Evolutionary conservation across 129 eudicot species (phyloP).

Genomic region (Helianthus tuberosus): DNA sequence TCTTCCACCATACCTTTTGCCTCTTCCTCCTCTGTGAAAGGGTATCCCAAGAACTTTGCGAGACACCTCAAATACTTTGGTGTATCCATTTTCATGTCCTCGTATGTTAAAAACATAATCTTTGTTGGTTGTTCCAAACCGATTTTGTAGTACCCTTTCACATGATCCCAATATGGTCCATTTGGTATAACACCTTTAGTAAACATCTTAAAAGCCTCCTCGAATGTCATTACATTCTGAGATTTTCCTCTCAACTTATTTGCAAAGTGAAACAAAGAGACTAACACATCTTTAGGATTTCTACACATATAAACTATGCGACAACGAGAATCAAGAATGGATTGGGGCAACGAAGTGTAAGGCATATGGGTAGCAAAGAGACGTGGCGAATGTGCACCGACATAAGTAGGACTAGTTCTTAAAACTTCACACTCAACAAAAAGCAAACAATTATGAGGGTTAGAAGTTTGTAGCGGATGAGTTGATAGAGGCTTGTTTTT

Average conservation of each 20-base stretch:
- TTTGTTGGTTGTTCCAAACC: slow-evolving; percentile 24
- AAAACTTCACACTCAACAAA: slow-evolving; percentile 29
- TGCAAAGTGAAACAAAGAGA: slow-evolving; percentile 53
- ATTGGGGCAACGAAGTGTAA: slow-evolving; percentile 34
- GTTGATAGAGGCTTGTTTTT: slow-evolving; percentile 4
- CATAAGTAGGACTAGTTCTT: slow-evolving; percentile 21
- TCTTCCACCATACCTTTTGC: slow-evolving; percentile 27
- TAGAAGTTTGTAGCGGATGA: slow-evolving; percentile 37
- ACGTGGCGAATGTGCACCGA: neutral
- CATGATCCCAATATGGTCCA: slow-evolving; percentile 48
- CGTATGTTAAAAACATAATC: slow-evolving; percentile 29
- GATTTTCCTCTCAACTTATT: slow-evolving; percentile 28
- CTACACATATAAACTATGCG: slow-evolving; percentile 49
- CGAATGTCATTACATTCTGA: slow-evolving; percentile 11
- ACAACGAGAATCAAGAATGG: slow-evolving; percentile 35
- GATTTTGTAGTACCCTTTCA: slow-evolving; percentile 29
- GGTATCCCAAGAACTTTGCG: slow-evolving; percentile 30
- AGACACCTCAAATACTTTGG: slow-evolving; percentile 13
- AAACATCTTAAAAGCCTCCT: slow-evolving; percentile 36
- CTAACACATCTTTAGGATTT: slow-evolving; percentile 58
- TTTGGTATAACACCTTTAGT: slow-evolving; percentile 27
- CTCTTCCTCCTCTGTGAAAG: slow-evolving; percentile 34
- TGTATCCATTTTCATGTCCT: slow-evolving; percentile 24
- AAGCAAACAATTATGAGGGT: slow-evolving; percentile 42
- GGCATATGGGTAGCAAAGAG: slow-evolving; percentile 41